Evolutionary conservation across 176 grass and related monocot species (phyloP), one percentile per base, ranked within the genome.

Genomic region (Phyllostachys edulis): DNA sequence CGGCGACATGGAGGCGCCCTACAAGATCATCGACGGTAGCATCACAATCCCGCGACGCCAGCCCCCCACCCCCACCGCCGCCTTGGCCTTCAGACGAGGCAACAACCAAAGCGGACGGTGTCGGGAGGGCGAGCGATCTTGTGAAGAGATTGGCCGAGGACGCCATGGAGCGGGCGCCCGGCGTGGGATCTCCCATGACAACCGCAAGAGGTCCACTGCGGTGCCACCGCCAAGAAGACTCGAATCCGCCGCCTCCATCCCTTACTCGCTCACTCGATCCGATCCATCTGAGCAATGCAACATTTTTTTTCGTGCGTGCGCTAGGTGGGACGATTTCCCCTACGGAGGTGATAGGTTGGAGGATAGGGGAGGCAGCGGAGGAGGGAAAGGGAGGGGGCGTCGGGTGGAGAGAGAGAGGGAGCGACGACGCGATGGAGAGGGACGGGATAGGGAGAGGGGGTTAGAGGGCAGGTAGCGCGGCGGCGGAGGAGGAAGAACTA

Each of bases 41-140:
- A 85, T 80, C 18, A 51, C 37, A 44, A n/a, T 0, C 77, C 80
- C 57, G 76, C 18, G 60, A 75, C 69, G 32, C 41, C 87, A 21
- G 62, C 80, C 71, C 10, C 29, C 29, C 29, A 29, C 54, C 62
- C 20, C 83, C 77, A 49, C 77, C 65, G 62, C 60, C 3, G 73
- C 13, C 78, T 85, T 98, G 69, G 85, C 88, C 87, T 95, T 92
- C 50, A 90, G 90, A 27, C 23, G 18, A 88, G 82, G 80, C 81
- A 65, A 4, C 75, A 76, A 98, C 93, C 80, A 90, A 50, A 0
- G 29, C 87, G 32, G 32, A 68, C 65, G 29, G 96, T 95, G 39
- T 95, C 92, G 2, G 79, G 67, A 98, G 89, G 36, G 89, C 57
- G 67, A 97, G 92, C 95, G 92, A 94, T 57, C 93, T 90, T 20